Evolutionary conservation across 306 rosid species (phyloP), one percentile per base, ranked within the genome.

Genomic region (Sindora glabra): DNA sequence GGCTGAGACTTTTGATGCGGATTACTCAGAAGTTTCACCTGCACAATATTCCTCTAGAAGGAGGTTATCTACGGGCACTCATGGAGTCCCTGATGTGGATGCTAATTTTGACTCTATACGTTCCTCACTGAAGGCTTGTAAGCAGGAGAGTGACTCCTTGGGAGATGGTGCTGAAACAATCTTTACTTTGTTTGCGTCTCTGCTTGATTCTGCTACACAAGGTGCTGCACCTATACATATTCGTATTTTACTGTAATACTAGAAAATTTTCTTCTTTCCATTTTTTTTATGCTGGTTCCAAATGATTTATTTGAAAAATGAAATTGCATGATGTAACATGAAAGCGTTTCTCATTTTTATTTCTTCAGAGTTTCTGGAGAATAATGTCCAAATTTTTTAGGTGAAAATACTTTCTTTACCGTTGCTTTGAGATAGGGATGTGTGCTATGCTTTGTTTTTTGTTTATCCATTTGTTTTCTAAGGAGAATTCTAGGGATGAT

Each of bases 121-220:
- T 22, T 41, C 59, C 70, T 81, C 82, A 6, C 67, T 83, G 34
- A 86, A 83, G 74, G 72, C 79, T 63, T 74, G 74, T 44, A 89
- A 86, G 85, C 83, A 81, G 22, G 94, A 88, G 80, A 83, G 59
- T 37, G 95, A 82, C 40, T 37, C 72, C 0, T 71, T 89, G 64
- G 81, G 73, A 29, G 95, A 80, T 62, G 79, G 84, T 48, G 89
- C 78, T 13, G 96, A 92, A 25, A 71, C 83, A 12, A 76, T 95
- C 14, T 86, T 81, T 64, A 36, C 80, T 50, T 52, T 73, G 22
- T 92, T 81, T 70, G 98, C 96, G 3, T 89, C 89, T 29, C 77
- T 89, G 47, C 84, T 92, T 53, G 98, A 92, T 79, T 81, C 95
- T 26, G 74, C 89, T 68, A 67, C 86, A 74, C 87, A 80, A 86